Conservation (phyloP, 768 basidiomycete genomes). For the Pleurotus djamor region DNA sequence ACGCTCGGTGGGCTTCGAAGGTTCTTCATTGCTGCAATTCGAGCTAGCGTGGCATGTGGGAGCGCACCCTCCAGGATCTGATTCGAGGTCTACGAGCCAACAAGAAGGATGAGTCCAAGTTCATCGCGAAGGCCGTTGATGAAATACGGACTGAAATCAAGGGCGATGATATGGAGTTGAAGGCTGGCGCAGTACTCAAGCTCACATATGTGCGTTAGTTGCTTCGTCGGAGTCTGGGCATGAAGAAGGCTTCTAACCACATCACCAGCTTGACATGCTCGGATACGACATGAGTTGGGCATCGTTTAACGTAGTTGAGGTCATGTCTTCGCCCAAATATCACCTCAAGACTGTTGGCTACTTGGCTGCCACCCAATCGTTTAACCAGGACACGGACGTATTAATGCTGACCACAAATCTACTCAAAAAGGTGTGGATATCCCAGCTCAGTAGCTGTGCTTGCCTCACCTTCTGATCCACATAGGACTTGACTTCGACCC, state of each 20-base stretch:
- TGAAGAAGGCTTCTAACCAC: not conserved
- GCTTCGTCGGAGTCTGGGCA: not conserved
- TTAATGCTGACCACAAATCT: slow-evolving; percentile 97
- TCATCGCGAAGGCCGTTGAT: slow-evolving; percentile 90
- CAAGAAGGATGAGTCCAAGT: slow-evolving; percentile 90
- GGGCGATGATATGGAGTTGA: slow-evolving; percentile 94
- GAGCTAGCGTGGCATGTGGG: slow-evolving; percentile 74
- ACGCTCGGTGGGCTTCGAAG: no score
- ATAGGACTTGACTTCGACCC: slow-evolving; percentile 79
- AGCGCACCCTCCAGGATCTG: slow-evolving; percentile 92
- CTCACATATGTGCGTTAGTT: slow-evolving; percentile 83
- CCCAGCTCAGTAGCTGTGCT: not conserved
- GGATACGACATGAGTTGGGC: slow-evolving; percentile 95
- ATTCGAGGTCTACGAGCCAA: slow-evolving; percentile 94
- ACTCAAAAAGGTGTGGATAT: slow-evolving; percentile 76
- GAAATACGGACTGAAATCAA: slow-evolving; percentile 92
- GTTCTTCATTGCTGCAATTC: not conserved
- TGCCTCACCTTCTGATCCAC: not conserved
- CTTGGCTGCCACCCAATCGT: slow-evolving; percentile 89
- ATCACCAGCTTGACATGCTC: slow-evolving; percentile 88
- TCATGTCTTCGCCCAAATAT: slow-evolving; percentile 91
- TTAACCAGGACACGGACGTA: slow-evolving; percentile 92
- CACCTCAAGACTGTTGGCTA: slow-evolving; percentile 97
- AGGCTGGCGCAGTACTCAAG: slow-evolving; percentile 93
- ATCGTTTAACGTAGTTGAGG: slow-evolving; percentile 95